phyloP scores from a whole-genome alignment of 169 alveolate species.

The Eimeria praecox region DNA sequence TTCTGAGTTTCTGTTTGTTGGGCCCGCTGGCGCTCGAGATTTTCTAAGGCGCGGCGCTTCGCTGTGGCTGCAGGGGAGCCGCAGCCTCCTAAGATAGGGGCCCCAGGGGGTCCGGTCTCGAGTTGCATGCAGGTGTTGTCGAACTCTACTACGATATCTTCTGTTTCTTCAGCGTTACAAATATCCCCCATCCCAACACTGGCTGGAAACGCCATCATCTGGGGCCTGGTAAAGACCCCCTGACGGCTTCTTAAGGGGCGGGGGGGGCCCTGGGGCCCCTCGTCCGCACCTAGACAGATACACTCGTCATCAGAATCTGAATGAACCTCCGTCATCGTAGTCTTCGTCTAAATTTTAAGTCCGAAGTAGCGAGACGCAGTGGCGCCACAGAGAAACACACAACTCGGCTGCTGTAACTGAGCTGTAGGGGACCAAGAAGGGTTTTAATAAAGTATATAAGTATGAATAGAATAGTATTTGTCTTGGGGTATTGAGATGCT shows the following conservation, averaged over 20 bases:
- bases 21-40: background rate
- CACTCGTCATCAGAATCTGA: background rate
- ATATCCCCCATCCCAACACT: background rate
- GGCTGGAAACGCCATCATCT: background rate
- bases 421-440: background rate
- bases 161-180: background rate
- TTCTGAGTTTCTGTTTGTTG: background rate
- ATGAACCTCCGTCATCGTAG: background rate
- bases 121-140: background rate
- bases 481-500: too few species aligned
- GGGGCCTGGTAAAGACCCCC: background rate
- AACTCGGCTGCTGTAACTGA: background rate
- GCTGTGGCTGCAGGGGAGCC: conserved; percentile 59
- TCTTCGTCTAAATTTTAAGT: too few species aligned
- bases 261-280: background rate
- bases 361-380: background rate
- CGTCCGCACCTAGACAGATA: background rate
- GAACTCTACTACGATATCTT: background rate
- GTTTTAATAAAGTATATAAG: too few species aligned
- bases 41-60: conserved; percentile 53
- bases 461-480: too few species aligned
- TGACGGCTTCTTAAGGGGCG: background rate
- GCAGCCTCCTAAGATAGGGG: background rate
- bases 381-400: background rate
- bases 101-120: background rate